Conservation (phyloP, 1,139 yeast species). For the Yamadazyma conglobata region DNA sequence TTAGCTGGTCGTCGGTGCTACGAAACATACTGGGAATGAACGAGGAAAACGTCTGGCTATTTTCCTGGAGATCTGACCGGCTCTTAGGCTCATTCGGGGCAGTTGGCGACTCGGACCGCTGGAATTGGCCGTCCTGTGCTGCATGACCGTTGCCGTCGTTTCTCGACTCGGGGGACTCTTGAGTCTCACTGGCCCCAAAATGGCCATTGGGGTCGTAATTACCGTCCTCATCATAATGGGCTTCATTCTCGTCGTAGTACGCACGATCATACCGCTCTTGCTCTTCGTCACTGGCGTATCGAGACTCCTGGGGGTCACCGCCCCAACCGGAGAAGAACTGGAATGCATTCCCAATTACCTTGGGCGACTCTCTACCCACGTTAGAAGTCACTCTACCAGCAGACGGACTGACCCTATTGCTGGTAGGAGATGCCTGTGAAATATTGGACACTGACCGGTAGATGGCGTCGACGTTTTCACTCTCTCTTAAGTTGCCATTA, state of each 20-base stretch:
- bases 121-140: no score
- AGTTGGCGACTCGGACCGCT: no score
- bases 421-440: constrained; percentile 7
- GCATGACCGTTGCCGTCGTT: no score
- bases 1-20: constrained; percentile 7
- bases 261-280: constrained; percentile 14
- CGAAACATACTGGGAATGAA: constrained; percentile 15
- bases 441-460: constrained; percentile 14
- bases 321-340: constrained; percentile 20
- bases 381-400: neutral
- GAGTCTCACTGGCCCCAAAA: no score
- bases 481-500: constrained; percentile 2
- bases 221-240: neutral
- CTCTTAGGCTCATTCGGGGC: no score
- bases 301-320: constrained; percentile 23
- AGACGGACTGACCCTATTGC: constrained; percentile 1
- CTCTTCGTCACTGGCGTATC: constrained; percentile 27
- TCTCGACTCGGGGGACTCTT: no score
- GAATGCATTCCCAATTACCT: constrained; percentile 27
- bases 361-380: constrained; percentile 18
- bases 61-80: neutral
- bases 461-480: constrained; percentile 14
- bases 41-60: constrained; percentile 6
- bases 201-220: neutral
- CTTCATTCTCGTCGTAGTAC: constrained; percentile 3